Percentiles rank a stretch among this genome's conserved stretches.
These are phyloP conservation scores for Zalerion maritima DNA, from an alignment of 495 filamentous ascomycete species.

Conservation along the genomic window DNA sequence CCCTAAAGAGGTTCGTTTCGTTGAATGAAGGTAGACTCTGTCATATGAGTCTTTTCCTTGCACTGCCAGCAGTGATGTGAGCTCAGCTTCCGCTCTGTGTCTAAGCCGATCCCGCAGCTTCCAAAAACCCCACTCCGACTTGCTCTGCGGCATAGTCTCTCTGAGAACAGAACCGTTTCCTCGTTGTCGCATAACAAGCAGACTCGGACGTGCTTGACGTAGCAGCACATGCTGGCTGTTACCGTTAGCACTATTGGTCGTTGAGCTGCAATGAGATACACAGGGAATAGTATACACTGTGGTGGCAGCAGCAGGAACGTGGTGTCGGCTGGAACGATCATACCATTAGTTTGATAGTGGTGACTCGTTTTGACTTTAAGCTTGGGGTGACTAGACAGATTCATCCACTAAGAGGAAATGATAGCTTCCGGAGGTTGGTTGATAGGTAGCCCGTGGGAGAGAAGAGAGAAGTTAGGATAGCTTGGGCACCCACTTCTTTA, in stretches of 20 bases:
- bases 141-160: slow-evolving; percentile 20
- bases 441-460: too few species aligned
- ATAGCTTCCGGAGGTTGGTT: too few species aligned
- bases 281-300: slow-evolving; percentile 3
- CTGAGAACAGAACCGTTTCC: slow-evolving; percentile 29
- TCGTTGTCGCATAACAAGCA: slow-evolving; percentile 22
- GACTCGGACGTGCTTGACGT: slow-evolving; percentile 24
- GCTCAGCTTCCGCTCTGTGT: slow-evolving; percentile 15
- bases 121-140: slow-evolving; percentile 21
- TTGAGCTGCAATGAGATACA: slow-evolving; percentile 4
- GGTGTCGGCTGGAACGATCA: slow-evolving; percentile 8
- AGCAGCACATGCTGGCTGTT: slow-evolving; percentile 23
- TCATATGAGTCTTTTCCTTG: slow-evolving; percentile 16
- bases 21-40: too few species aligned
- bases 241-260: slow-evolving; percentile 3
- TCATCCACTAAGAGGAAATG: too few species aligned
- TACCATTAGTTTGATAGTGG: slow-evolving; percentile 10
- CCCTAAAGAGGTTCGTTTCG: too few species aligned
- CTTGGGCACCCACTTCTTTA: too few species aligned
- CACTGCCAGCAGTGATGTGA: slow-evolving; percentile 26
- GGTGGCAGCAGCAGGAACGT: slow-evolving; percentile 7
- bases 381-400: too few species aligned
- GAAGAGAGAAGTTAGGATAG: too few species aligned
- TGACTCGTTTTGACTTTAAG: too few species aligned
- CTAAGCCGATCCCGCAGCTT: slow-evolving; percentile 19